These are phyloP conservation scores for Stentor roeselii DNA, from an alignment of 73 alveolate species.

Conservation along the genomic window DNA sequence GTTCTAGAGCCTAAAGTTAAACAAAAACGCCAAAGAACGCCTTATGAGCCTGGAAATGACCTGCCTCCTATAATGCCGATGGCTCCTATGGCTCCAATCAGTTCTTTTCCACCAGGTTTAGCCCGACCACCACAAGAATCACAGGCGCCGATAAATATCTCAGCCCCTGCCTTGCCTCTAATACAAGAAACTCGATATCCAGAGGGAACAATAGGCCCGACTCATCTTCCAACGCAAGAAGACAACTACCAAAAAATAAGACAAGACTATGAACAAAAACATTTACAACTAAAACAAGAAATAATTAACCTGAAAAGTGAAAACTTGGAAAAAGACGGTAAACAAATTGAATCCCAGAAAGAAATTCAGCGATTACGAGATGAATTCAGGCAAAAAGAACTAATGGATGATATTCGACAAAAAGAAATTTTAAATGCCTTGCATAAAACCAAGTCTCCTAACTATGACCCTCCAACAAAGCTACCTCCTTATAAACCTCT, in stretches of 20 bases:
- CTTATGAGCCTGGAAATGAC: background rate
- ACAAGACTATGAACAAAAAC: no score
- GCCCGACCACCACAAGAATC: no score
- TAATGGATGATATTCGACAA: constrained; percentile 26
- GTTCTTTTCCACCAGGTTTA: no score
- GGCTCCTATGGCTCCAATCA: constrained; percentile 18
- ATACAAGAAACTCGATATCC: no score
- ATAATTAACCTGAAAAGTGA: background rate
- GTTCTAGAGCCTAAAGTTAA: background rate
- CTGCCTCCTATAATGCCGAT: constrained; percentile 18
- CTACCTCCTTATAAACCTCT: background rate
- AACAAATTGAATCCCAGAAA: background rate
- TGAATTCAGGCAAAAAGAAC: background rate
- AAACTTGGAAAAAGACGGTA: background rate
- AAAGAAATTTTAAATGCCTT: constrained; percentile 18
- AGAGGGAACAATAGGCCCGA: no score
- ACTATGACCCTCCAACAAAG: background rate
- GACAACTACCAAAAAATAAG: no score
- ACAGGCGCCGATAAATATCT: no score
- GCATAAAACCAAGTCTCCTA: background rate
- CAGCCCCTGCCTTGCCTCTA: no score
- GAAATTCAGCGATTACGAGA: background rate
- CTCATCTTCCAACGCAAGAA: no score
- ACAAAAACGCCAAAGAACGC: constrained; percentile 29
- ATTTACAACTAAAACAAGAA: background rate